These are phyloP conservation scores for Austroboletus niveus DNA, from an alignment of 1,284 basidiomycete genomes.

Conservation along the genomic window DNA sequence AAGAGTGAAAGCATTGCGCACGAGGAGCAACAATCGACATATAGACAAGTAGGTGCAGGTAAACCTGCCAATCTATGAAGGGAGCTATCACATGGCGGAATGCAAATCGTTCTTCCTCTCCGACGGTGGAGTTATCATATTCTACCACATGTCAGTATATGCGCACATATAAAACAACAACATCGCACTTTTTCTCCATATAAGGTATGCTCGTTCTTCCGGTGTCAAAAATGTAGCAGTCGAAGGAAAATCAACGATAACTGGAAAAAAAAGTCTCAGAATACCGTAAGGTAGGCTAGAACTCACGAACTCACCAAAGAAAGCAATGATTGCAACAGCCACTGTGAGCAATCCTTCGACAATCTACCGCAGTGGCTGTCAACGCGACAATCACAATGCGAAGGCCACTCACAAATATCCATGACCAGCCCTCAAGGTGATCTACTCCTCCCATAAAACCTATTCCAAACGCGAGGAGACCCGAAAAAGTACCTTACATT, in stretches of 20 bases:
- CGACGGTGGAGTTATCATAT: conserved; percentile 63
- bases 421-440: conserved; percentile 33
- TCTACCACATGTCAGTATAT: conserved; percentile 10
- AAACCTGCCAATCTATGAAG: conserved; percentile 63
- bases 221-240: conserved; percentile 46
- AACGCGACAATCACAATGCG: neutral
- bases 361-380: conserved; percentile 28
- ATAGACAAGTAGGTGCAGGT: conserved; percentile 42
- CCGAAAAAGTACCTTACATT: conserved; percentile 33
- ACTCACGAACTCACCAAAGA: conserved; percentile 24
- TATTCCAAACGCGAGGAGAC: conserved; percentile 29
- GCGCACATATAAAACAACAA: neutral
- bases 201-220: conserved; percentile 46
- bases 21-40: conserved; percentile 58
- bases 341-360: conserved; percentile 42
- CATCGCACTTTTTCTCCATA: conserved; percentile 55
- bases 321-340: conserved; percentile 29
- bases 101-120: conserved; percentile 62
- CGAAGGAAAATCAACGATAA: conserved; percentile 46
- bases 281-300: neutral
- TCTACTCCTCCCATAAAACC: conserved; percentile 26
- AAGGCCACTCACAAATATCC: conserved; percentile 36
- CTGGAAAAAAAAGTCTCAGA: conserved; percentile 17
- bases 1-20: conserved; percentile 34
- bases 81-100: conserved; percentile 53